Percentiles rank a stretch among this genome's conserved stretches.
Conservation (phyloP, 768 basidiomycete species). For the Amanita brunnescens region DNA sequence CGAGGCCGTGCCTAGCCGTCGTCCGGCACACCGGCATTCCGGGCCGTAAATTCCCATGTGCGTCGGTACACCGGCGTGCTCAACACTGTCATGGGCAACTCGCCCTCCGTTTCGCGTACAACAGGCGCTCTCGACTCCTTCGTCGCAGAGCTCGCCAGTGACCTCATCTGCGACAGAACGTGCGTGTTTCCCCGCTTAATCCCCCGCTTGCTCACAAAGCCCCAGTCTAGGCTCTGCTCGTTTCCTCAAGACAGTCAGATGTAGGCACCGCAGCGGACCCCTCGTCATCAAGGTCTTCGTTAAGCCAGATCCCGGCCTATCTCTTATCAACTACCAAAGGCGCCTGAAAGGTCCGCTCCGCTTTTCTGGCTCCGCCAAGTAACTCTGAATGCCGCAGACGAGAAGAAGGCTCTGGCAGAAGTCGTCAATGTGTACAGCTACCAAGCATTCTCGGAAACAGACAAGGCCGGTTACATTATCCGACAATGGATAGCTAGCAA, state of each 20-base stretch:
- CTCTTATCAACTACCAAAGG: conserved; percentile 63
- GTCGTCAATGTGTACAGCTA: conserved; percentile 86
- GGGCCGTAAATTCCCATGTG: too few relatives aligned
- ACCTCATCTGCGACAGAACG: conserved; percentile 92
- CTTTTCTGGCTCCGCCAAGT: conserved; percentile 1
- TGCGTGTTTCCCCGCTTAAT: conserved; percentile 31
- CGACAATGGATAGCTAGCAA: conserved; percentile 93
- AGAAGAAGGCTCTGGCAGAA: conserved; percentile 76
- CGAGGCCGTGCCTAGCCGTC: too few relatives aligned
- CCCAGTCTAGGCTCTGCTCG: conserved; percentile 20
- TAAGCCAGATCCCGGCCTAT: conserved; percentile 84
- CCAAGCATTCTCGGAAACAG: conserved; percentile 87
- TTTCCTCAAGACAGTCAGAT: conserved; percentile 75
- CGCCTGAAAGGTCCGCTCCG: conserved; percentile 61
- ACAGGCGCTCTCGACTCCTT: conserved; percentile 84
- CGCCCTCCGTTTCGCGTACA: conserved; percentile 63
- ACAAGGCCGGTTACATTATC: conserved; percentile 91
- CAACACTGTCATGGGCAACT: conserved; percentile 79
- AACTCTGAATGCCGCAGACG: conserved; percentile 39
- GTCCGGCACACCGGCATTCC: too few relatives aligned
- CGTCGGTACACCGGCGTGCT: too few relatives aligned
- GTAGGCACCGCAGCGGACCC: conserved; percentile 73
- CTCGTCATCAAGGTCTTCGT: conserved; percentile 93
- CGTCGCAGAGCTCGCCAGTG: conserved; percentile 78
- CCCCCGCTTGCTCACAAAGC: background rate